A percentile compares a stretch with the other conserved stretches of the same genome.
phyloP scores from a whole-genome alignment of 2,329 filamentous ascomycete genomes.

The Calonectria honghensis region DNA sequence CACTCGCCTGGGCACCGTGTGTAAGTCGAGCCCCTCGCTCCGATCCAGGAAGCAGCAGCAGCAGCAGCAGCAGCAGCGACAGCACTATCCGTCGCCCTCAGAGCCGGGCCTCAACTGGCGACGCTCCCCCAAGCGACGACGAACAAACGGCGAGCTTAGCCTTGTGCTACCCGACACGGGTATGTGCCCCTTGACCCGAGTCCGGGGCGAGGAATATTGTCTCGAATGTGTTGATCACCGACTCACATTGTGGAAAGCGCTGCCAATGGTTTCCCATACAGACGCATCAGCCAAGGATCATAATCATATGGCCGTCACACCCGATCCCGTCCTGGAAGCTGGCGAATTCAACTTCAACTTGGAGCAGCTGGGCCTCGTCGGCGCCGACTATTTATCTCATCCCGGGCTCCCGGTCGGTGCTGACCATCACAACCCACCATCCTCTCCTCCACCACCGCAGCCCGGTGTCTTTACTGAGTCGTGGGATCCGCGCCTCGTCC shows the following conservation, averaged over 20 bases:
- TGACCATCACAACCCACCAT: slow-evolving; percentile 27
- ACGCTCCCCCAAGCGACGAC: slow-evolving; percentile 62
- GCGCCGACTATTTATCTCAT: slow-evolving; percentile 57
- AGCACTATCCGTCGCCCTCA: slow-evolving; percentile 25
- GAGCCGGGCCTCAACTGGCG: slow-evolving; percentile 46
- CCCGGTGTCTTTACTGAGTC: slow-evolving; percentile 49
- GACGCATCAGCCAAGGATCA: slow-evolving; percentile 52
- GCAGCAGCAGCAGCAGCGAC: slow-evolving; percentile 51
- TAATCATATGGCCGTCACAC: slow-evolving; percentile 55
- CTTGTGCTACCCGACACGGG: slow-evolving; percentile 60
- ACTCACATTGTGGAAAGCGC: slow-evolving; percentile 55
- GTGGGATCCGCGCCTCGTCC: slow-evolving; percentile 48
- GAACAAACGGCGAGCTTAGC: slow-evolving; percentile 59
- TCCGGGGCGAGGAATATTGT: slow-evolving; percentile 31
- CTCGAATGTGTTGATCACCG: slow-evolving; percentile 49
- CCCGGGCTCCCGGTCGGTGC: slow-evolving; percentile 44
- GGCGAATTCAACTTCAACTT: slow-evolving; percentile 61
- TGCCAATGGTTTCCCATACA: slow-evolving; percentile 55
- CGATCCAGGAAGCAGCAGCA: slow-evolving; percentile 61
- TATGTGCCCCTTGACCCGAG: slow-evolving; percentile 54
- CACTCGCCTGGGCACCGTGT: slow-evolving; percentile 63
- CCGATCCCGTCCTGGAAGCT: slow-evolving; percentile 56
- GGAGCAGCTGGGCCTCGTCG: slow-evolving; percentile 58
- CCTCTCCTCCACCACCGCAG: slow-evolving; percentile 3
- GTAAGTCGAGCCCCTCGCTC: slow-evolving; percentile 66